Evolutionary conservation across 495 filamentous ascomycete species (phyloP).

Genomic region (Penicillium coprophilum): DNA sequence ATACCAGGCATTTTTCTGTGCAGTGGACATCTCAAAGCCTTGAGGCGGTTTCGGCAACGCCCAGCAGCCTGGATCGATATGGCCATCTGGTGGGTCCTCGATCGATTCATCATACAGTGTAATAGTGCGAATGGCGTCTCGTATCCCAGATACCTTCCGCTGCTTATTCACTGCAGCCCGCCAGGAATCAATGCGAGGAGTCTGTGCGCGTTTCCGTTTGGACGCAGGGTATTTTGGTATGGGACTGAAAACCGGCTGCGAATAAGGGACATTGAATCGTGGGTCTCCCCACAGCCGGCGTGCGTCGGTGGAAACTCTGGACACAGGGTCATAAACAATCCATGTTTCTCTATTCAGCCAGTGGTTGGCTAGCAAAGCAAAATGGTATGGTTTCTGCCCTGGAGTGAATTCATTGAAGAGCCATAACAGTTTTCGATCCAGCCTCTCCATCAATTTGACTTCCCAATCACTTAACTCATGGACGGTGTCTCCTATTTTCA

Average conservation of each 20-base stretch:
- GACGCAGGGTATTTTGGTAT: slow-evolving; percentile 33
- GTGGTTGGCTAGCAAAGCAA: slow-evolving; percentile 44
- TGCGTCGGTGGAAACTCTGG: slow-evolving; percentile 35
- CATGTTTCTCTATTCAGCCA: slow-evolving; percentile 45
- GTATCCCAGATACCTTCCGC: slow-evolving; percentile 30
- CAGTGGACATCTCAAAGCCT: slow-evolving; percentile 37
- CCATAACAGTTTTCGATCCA: slow-evolving; percentile 44
- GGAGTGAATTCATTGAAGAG: slow-evolving; percentile 39
- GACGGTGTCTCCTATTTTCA: neutral
- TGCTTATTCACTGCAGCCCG: slow-evolving; percentile 38
- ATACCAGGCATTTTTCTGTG: slow-evolving; percentile 41
- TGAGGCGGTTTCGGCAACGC: slow-evolving; percentile 46
- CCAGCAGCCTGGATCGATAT: slow-evolving; percentile 44
- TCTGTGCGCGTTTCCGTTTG: slow-evolving; percentile 21
- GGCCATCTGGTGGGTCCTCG: slow-evolving; percentile 43
- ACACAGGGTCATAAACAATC: slow-evolving; percentile 42
- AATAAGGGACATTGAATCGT: slow-evolving; percentile 37
- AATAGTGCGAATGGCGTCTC: slow-evolving; percentile 26
- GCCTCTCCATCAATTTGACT: slow-evolving; percentile 32
- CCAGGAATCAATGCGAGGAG: slow-evolving; percentile 42
- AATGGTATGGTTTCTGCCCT: slow-evolving; percentile 44
- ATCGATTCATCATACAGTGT: slow-evolving; percentile 39
- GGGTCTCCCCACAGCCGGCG: slow-evolving; percentile 40
- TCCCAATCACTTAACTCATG: slow-evolving; percentile 38
- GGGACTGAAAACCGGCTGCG: slow-evolving; percentile 13